phyloP scores from a whole-genome alignment of 2,329 filamentous ascomycete species.

The Apiospora saccharicola region DNA sequence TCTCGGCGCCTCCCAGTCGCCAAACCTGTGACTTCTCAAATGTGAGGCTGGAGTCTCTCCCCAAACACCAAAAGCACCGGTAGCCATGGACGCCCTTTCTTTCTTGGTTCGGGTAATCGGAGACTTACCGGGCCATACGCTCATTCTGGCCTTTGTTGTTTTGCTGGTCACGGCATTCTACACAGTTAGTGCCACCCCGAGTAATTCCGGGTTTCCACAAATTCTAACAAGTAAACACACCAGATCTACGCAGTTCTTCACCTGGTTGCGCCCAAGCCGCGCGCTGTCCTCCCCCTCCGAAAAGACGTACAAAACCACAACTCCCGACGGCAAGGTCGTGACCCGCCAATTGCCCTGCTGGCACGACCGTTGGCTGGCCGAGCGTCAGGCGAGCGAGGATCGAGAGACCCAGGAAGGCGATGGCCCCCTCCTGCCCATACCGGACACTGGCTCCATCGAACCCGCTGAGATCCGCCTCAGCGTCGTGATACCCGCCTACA shows the following conservation, averaged over 20 bases:
- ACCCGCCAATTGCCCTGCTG: constrained; percentile 78
- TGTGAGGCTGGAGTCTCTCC: neutral
- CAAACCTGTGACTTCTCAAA: neutral
- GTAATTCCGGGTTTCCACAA: constrained; percentile 2
- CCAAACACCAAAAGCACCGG: neutral
- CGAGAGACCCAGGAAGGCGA: constrained; percentile 44
- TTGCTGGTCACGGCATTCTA: constrained; percentile 20
- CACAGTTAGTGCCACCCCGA: neutral
- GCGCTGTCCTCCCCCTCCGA: constrained; percentile 77
- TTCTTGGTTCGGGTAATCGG: neutral
- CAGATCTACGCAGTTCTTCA: constrained; percentile 24
- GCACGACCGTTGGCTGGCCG: constrained; percentile 78
- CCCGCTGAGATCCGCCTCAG: constrained; percentile 85
- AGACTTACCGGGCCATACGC: neutral
- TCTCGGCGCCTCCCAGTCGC: neutral
- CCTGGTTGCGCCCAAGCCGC: constrained; percentile 69
- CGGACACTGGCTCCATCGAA: constrained; percentile 68
- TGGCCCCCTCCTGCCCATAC: constrained; percentile 47
- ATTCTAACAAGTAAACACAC: neutral
- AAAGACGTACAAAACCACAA: constrained; percentile 83
- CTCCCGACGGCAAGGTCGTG: constrained; percentile 66
- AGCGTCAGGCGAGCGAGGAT: constrained; percentile 60
- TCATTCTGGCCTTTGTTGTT: neutral
- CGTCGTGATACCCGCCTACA: constrained; percentile 94
- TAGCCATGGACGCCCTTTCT: constrained; percentile 8